Evolutionary conservation across 2,329 filamentous ascomycete species (phyloP).

Genomic region (Aspergillus unguis): DNA sequence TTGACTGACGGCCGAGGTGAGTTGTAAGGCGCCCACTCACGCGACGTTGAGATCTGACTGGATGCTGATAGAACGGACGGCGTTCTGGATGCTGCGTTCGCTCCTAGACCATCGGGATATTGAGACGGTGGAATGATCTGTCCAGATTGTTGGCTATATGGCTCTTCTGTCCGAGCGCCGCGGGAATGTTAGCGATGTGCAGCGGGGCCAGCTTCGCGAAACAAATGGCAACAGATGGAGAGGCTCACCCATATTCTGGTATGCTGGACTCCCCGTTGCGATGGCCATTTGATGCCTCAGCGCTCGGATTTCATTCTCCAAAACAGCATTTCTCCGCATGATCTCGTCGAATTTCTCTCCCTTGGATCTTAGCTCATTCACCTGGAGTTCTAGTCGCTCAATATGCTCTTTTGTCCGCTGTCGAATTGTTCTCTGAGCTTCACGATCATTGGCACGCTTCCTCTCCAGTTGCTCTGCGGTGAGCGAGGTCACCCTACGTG

Average conservation of each 20-base stretch:
- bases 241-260: conserved; percentile 19
- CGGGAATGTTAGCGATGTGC: conserved; percentile 15
- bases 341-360: conserved; percentile 51
- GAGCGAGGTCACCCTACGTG: conserved; percentile 56
- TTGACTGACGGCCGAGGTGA: conserved; percentile 27
- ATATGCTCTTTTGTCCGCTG: conserved; percentile 60
- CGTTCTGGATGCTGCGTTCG: conserved; percentile 20
- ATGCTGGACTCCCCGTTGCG: conserved; percentile 22
- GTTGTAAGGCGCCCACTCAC: conserved; percentile 29
- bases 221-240: not conserved
- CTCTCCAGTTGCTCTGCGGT: conserved; percentile 58
- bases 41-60: conserved; percentile 25
- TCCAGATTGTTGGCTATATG: conserved; percentile 17
- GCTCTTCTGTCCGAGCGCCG: conserved; percentile 15
- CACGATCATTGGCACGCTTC: conserved; percentile 59
- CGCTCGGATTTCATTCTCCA: conserved; percentile 55
- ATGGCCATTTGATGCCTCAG: conserved; percentile 48
- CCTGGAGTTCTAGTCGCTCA: conserved; percentile 54
- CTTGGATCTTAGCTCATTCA: conserved; percentile 51
- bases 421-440: conserved; percentile 58
- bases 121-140: conserved; percentile 24
- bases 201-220: not conserved
- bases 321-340: conserved; percentile 52
- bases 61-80: conserved; percentile 24
- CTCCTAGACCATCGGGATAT: conserved; percentile 20